Conservation (phyloP, 2,329 filamentous ascomycete species). For the Monilinia vaccinii-corymbosi region DNA sequence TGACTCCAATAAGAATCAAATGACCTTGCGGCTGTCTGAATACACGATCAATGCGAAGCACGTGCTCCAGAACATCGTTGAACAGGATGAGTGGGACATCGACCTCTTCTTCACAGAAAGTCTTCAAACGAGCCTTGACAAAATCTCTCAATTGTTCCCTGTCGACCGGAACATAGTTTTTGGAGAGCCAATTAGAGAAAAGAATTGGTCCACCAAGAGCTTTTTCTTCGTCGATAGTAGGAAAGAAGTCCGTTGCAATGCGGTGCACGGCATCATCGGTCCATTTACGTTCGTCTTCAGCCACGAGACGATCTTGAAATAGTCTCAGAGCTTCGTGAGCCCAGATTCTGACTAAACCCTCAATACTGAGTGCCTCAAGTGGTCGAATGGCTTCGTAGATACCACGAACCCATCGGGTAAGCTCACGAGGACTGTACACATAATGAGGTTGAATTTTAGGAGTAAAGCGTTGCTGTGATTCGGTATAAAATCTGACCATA, state of each 20-base stretch:
- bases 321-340: conserved; percentile 91
- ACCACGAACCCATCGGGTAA: conserved; percentile 95
- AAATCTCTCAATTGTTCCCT: conserved; percentile 93
- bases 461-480: conserved; percentile 91
- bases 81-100: conserved; percentile 98
- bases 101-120: conserved; percentile 98
- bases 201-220: conserved; percentile 88
- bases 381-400: conserved; percentile 95
- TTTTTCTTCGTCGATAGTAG: conserved; percentile 83
- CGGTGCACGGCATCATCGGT: conserved; percentile 80
- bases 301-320: conserved; percentile 95
- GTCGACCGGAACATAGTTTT: conserved; percentile 95
- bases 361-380: conserved; percentile 75
- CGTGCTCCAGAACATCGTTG: conserved; percentile 97
- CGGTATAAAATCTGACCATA: conserved; percentile 94
- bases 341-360: conserved; percentile 94
- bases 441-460: conserved; percentile 97
- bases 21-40: conserved; percentile 98
- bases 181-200: conserved; percentile 98
- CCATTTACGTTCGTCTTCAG: conserved; percentile 90
- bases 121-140: conserved; percentile 92
- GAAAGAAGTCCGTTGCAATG: conserved; percentile 87
- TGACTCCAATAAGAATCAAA: conserved; percentile 96
- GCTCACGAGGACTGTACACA: conserved; percentile 96
- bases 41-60: conserved; percentile 94